Base-by-base conservation (phyloP, 2,329 filamentous ascomycete species). In the Aspergillus tanneri region DNA sequence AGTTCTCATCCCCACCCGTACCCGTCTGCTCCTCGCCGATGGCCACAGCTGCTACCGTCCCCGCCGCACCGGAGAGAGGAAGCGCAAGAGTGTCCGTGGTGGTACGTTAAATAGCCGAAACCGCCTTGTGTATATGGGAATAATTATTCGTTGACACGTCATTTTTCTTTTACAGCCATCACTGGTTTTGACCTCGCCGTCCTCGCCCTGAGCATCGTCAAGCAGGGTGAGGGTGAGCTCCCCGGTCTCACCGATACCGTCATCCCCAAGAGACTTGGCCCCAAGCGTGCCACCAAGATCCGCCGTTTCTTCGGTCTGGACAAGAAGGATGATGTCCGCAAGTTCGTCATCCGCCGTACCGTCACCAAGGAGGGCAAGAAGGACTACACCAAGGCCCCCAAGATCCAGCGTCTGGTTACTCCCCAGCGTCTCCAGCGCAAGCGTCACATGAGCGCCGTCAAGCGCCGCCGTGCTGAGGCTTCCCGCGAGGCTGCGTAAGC, bases 321-420 rank as follows among this genome's bases (percentile, higher is more conserved):
- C 88, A 97, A 97, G 91, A 91, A 97, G 87, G 93, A 99, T 84
- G 93, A 99, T 88, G 92, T 97, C 79, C 92, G 93, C 83, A 96
- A 97, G 83, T 99, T 96, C 82, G 93, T 99, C 78, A 97, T 99
- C 72, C 93, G 93, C 76, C 93, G 93, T 77, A 93, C 97, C 78
- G 86, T 99, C 71, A 85, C 90, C 81, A 88, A 86, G 73, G 93
- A 97, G 84, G 92, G 90, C 80, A 95, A 93, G 82, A 87, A 89
- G 81, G 79, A 91, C 69, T 97, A 97, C 87, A 96, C 92, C 87
- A 99, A 99, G 89, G 93, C 93, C 70, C 93, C 93, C 77, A 95
- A 92, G 85, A 99, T 99, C 81, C 93, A 99, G 86, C 90, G 93
- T 76, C 90, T 99, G 69, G 90, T 99, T 70, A 99, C 93, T 72